Conservation (phyloP, 176 grass and related monocot genomes). For the Eragrostis nindensis region DNA sequence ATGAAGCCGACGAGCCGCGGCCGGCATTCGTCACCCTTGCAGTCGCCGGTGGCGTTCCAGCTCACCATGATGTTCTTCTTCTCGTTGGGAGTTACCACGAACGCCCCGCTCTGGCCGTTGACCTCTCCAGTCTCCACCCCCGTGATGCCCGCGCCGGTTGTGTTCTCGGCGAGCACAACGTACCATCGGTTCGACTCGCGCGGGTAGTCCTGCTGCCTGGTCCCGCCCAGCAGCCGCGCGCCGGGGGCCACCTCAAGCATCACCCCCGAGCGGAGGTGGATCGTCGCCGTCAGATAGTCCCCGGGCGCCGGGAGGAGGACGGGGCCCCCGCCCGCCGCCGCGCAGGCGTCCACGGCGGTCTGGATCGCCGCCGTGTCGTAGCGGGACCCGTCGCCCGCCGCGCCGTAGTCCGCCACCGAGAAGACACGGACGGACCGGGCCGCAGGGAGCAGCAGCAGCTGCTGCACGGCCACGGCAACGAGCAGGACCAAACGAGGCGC, state of each 20-base stretch:
- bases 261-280: slow-evolving; percentile 72
- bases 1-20: slow-evolving; percentile 90
- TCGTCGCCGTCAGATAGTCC: slow-evolving; percentile 84
- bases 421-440: slow-evolving; percentile 36
- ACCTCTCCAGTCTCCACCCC: slow-evolving; percentile 95
- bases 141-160: slow-evolving; percentile 64
- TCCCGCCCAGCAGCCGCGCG: slow-evolving; percentile 78
- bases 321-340: slow-evolving; percentile 60
- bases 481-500: slow-evolving; percentile 31
- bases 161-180: slow-evolving; percentile 86
- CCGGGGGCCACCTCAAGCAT: slow-evolving; percentile 68
- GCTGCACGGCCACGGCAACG: background rate
- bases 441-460: background rate
- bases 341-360: slow-evolving; percentile 66
- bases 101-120: slow-evolving; percentile 83
- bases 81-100: slow-evolving; percentile 62
- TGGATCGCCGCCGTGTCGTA: slow-evolving; percentile 88
- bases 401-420: slow-evolving; percentile 80
- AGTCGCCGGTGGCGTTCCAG: slow-evolving; percentile 85
- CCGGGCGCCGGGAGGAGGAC: slow-evolving; percentile 69
- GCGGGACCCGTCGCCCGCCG: slow-evolving; percentile 56
- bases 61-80: slow-evolving; percentile 99
- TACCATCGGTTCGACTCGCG: slow-evolving; percentile 70
- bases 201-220: slow-evolving; percentile 76
- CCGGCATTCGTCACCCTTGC: slow-evolving; percentile 76